Percentiles rank a stretch among this genome's conserved stretches.
Conservation (phyloP, 257 asterid species). For the Cordia subcordata region DNA sequence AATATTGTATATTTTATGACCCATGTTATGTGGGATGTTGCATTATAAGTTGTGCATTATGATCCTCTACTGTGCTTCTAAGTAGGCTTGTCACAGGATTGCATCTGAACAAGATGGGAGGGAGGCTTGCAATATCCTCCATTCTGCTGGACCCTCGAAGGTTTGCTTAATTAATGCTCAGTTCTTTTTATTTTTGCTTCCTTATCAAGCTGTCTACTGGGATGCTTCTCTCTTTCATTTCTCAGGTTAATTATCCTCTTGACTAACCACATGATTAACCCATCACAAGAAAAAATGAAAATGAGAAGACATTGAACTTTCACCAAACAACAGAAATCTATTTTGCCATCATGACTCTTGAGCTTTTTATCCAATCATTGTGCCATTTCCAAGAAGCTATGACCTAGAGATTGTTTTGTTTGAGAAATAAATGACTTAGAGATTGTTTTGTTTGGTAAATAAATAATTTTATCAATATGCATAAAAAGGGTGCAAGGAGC, state of each 20-base stretch:
- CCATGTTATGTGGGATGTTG: not conserved
- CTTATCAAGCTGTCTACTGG: not conserved
- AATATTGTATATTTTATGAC: not conserved
- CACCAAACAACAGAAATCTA: not conserved
- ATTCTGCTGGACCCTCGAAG: slow-evolving; percentile 97
- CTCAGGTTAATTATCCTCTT: not conserved
- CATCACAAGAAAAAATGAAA: not conserved
- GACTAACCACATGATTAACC: too few species aligned
- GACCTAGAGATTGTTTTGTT: not conserved
- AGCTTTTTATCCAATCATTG: not conserved
- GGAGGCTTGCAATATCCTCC: slow-evolving; percentile 89
- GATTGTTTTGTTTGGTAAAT: too few species aligned
- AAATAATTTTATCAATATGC: too few species aligned
- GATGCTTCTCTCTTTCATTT: not conserved
- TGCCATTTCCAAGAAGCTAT: not conserved
- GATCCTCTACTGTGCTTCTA: slow-evolving; percentile 1
- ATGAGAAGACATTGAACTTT: too few species aligned
- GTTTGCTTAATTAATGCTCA: slow-evolving; percentile 27
- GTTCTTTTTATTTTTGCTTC: slow-evolving; percentile 5
- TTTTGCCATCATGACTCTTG: not conserved
- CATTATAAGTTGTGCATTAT: not conserved
- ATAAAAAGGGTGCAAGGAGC: too few species aligned
- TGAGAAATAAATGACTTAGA: too few species aligned
- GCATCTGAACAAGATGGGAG: slow-evolving; percentile 86
- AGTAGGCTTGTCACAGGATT: slow-evolving; percentile 47